Evolutionary conservation across 23 red algal species (phyloP), one percentile per base, ranked within the genome.

Genomic region (Gracilaria caudata): DNA sequence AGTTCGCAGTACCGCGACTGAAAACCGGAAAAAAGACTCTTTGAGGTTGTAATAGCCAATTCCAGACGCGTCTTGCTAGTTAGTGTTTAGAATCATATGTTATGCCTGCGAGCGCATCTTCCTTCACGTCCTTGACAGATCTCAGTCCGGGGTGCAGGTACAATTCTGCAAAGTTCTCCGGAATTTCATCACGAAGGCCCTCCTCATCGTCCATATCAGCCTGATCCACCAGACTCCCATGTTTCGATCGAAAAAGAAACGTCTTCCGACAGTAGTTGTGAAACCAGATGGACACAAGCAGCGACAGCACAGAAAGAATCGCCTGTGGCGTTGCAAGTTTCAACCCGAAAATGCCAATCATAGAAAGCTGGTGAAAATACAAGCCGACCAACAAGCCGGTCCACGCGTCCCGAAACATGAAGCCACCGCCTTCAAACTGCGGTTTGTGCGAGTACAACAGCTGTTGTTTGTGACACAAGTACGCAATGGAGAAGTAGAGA

Each of bases 341-440:
- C 16, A 94, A 49, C 16, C 60, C 47, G 53, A 94, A 94, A 51
- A 94, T 70, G 10, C 68, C 82, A 39, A 88, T 84, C 82, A 94
- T 88, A 8, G 81, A 77, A 32, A 94, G 36, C 49, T 94, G 83
- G 53, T 94, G 77, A 37, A 94, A 24, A 16, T 88, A 84, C 23
- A 94, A 30, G 8, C 83, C 68, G 25, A 83, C 53, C 28, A 88
- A 23, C 64, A 78, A 34, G 59, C 44, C 66, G 9, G 73, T 86
- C 51, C 55, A 86, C 1, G 82, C 82, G 28, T 78, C 92, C 0
- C 68, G 47, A 88, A 65, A 90, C 53, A 84, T 12, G 38, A 43
- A 83, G 49, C 82, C 92, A 0, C 83, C 92, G 36, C 78, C 68
- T 35, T 81, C 75, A 73, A 82, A 92, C 77, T 82, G 78, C 24